Conservation (phyloP, 352 stramenopile species). For the Phytophthora litchii region DNA sequence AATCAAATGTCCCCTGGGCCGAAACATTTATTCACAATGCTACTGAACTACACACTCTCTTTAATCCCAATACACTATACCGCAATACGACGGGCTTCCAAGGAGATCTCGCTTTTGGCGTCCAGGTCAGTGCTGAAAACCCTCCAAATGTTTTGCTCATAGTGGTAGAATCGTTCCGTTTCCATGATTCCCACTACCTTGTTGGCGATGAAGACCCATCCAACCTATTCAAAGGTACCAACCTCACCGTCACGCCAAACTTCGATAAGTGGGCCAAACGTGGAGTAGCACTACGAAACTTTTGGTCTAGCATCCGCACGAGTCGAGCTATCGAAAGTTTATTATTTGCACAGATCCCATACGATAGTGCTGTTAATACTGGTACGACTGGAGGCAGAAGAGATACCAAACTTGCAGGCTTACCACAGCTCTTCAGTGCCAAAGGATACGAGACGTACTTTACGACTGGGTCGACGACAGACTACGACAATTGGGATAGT, state of each 20-base stretch:
- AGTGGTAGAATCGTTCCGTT: slow-evolving; percentile 53
- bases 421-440: slow-evolving; percentile 57
- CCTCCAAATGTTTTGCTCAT: slow-evolving; percentile 55
- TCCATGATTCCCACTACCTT: slow-evolving; percentile 51
- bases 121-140: slow-evolving; percentile 33
- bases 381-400: slow-evolving; percentile 33
- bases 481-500: no score
- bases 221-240: slow-evolving; percentile 35
- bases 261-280: slow-evolving; percentile 55
- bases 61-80: slow-evolving; percentile 40
- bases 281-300: slow-evolving; percentile 50
- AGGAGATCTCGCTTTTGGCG: slow-evolving; percentile 40
- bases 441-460: slow-evolving; percentile 57
- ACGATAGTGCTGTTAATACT: slow-evolving; percentile 38
- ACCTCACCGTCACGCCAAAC: slow-evolving; percentile 37
- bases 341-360: slow-evolving; percentile 51
- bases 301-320: slow-evolving; percentile 60
- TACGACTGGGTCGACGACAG: slow-evolving; percentile 31
- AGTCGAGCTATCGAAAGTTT: slow-evolving; percentile 59
- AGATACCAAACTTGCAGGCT: slow-evolving; percentile 33
- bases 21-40: slow-evolving; percentile 37
- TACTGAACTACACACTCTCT: slow-evolving; percentile 47
- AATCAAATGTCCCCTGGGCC: slow-evolving; percentile 2
- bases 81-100: slow-evolving; percentile 42
- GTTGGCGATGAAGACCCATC: slow-evolving; percentile 39